phyloP scores from a whole-genome alignment of 1,139 yeast genomes.

The Hyphopichia burtonii region DNA sequence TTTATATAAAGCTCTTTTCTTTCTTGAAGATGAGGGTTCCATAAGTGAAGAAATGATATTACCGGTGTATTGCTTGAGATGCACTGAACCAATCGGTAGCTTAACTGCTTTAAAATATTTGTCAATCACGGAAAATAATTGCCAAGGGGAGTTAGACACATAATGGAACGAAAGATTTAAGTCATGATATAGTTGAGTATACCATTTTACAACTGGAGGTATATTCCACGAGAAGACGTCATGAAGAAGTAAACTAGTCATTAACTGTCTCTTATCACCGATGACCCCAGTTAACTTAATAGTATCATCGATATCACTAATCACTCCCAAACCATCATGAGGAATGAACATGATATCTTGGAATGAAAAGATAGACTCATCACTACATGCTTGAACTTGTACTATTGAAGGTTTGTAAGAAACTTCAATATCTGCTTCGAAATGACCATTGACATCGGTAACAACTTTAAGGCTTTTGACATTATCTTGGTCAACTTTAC shows the following conservation, averaged over 20 bases:
- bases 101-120: slow-evolving; percentile 55
- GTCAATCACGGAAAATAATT: slow-evolving; percentile 63
- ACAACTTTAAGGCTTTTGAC: slow-evolving; percentile 24
- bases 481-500: slow-evolving; percentile 15
- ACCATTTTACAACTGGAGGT: slow-evolving; percentile 76
- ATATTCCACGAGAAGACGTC: slow-evolving; percentile 66
- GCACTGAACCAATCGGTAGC: slow-evolving; percentile 77
- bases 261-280: slow-evolving; percentile 79
- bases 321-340: slow-evolving; percentile 62
- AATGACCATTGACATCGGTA: slow-evolving; percentile 64
- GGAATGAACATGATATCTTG: slow-evolving; percentile 45
- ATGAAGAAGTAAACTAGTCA: slow-evolving; percentile 71
- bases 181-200: slow-evolving; percentile 34
- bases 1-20: slow-evolving; percentile 60
- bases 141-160: slow-evolving; percentile 96
- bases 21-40: slow-evolving; percentile 85
- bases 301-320: slow-evolving; percentile 95
- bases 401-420: slow-evolving; percentile 56
- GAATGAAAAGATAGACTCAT: slow-evolving; percentile 47
- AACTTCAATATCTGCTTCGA: slow-evolving; percentile 47
- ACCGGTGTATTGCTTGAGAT: slow-evolving; percentile 84
- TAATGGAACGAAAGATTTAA: slow-evolving; percentile 69
- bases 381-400: slow-evolving; percentile 37
- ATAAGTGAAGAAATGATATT: slow-evolving; percentile 74
- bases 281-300: slow-evolving; percentile 86